Base-by-base conservation (phyloP, 1,139 yeast species). In the Suhomyces chickasaworum region DNA sequence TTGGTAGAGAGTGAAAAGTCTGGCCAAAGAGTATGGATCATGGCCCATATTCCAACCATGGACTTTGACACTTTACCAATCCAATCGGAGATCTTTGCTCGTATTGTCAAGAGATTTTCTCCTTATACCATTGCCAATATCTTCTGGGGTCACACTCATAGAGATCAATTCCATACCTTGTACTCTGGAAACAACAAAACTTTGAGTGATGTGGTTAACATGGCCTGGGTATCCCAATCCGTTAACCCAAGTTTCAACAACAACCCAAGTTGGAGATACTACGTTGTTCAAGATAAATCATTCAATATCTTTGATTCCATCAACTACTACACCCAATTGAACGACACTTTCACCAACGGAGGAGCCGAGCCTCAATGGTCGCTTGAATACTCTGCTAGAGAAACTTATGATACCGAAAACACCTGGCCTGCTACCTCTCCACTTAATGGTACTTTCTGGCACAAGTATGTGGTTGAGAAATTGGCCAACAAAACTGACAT, bases 201-300 rank as follows among this genome's bases (percentile, higher is more conserved):
- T 12, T 68, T 68, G 22, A 73, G 68, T 3, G 73, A 73, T 39
- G 80, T 79, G 3, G 55, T 83, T 25, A 75, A 77, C 56, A 70
- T 79, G 44, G 84, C 87, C 0, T 85, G 86, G 86, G 75, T 84
- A 45, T 73, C 78, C 1, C 89, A 82, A 52, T 80, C 88, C 1
- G 75, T 85, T 35, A 83, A 90, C 12, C 89, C 90, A 8, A 70
- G 74, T 54, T 65, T 71, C 8, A 46, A 57, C 20, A 70, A 80
- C 52, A 85, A 85, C 60, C 90, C 90, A 13, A 75, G 84, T 22
- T 85, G 88, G 86, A 75, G 87, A 61, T 84, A 83, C 65, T 85
- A 85, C 58, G 81, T 81, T 56, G 86, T 85, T 38, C 89, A 85
- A 60, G 69, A 78, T 20, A 68, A 78, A 53, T 77, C 88, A 4